Evolutionary conservation across 495 filamentous ascomycete genomes (phyloP).

Genomic region (Daldinia loculata): DNA sequence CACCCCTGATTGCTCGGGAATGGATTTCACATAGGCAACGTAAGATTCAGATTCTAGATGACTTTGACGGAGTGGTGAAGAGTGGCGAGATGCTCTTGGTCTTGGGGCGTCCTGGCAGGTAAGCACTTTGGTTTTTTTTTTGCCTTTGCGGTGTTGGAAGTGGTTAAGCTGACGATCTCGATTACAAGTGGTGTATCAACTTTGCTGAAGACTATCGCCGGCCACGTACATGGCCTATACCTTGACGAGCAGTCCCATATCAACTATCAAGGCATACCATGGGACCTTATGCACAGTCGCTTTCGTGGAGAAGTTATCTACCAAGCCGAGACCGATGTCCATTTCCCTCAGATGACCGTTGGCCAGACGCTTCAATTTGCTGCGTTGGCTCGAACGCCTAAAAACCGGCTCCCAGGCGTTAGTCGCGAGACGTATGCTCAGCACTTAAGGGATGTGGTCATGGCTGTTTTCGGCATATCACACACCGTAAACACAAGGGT

Average conservation of each 20-base stretch:
- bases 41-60: constrained; percentile 68
- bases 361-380: constrained; percentile 73
- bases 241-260: constrained; percentile 55
- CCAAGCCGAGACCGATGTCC: constrained; percentile 68
- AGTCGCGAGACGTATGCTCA: constrained; percentile 68
- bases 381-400: constrained; percentile 72
- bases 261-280: constrained; percentile 60
- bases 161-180: neutral
- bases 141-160: neutral
- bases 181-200: constrained; percentile 52
- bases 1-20: constrained; percentile 15
- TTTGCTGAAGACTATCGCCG: constrained; percentile 75
- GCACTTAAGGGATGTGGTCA: constrained; percentile 74
- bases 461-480: constrained; percentile 74
- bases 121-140: neutral
- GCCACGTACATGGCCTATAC: constrained; percentile 66
- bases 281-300: constrained; percentile 61
- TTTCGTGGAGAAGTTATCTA: constrained; percentile 73
- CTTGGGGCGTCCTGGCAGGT: constrained; percentile 71
- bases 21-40: constrained; percentile 27
- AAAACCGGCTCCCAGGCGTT: constrained; percentile 69
- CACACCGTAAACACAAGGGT: constrained; percentile 75
- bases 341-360: constrained; percentile 73
- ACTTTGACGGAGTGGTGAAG: constrained; percentile 76
- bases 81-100: constrained; percentile 84